Conservation (phyloP, 2,329 filamentous ascomycete species). For the Botrytis elliptica region DNA sequence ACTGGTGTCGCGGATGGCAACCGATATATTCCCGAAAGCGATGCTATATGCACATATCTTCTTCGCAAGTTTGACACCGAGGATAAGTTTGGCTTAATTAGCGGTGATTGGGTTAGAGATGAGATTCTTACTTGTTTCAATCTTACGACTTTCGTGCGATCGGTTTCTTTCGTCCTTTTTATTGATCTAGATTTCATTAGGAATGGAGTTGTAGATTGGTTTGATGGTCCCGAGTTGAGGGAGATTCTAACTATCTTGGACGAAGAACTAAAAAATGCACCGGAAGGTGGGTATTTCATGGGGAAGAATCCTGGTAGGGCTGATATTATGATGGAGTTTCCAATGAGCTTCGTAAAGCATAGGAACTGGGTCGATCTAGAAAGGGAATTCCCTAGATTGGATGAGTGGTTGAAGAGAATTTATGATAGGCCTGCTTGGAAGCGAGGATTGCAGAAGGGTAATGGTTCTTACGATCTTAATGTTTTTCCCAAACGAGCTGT, state of each 20-base stretch:
- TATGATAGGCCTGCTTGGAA: slow-evolving; percentile 36
- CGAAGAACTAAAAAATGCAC: slow-evolving; percentile 28
- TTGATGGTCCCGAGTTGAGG: slow-evolving; percentile 25
- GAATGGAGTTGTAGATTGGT: slow-evolving; percentile 17
- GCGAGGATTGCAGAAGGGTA: slow-evolving; percentile 35
- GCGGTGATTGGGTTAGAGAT: slow-evolving; percentile 38
- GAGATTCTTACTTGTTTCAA: slow-evolving; percentile 34
- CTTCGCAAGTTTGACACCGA: slow-evolving; percentile 39
- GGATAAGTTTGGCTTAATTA: slow-evolving; percentile 34
- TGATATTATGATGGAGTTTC: slow-evolving; percentile 39
- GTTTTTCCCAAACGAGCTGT: slow-evolving; percentile 23
- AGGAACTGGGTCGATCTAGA: slow-evolving; percentile 36
- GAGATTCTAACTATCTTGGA: slow-evolving; percentile 26
- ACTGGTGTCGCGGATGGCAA: slow-evolving; percentile 33
- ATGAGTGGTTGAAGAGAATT: slow-evolving; percentile 37
- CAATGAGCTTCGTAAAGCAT: slow-evolving; percentile 36
- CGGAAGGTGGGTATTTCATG: slow-evolving; percentile 31
- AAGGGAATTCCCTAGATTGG: slow-evolving; percentile 37
- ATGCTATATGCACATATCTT: slow-evolving; percentile 38
- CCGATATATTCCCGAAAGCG: slow-evolving; percentile 34
- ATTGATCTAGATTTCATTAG: slow-evolving; percentile 28
- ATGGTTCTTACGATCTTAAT: slow-evolving; percentile 36
- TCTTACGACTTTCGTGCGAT: slow-evolving; percentile 28
- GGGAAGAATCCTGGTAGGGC: slow-evolving; percentile 37
- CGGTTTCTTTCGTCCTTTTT: slow-evolving; percentile 29